Conservation (phyloP, 2,329 filamentous ascomycete genomes). For the Talaromyces sp. region DNA sequence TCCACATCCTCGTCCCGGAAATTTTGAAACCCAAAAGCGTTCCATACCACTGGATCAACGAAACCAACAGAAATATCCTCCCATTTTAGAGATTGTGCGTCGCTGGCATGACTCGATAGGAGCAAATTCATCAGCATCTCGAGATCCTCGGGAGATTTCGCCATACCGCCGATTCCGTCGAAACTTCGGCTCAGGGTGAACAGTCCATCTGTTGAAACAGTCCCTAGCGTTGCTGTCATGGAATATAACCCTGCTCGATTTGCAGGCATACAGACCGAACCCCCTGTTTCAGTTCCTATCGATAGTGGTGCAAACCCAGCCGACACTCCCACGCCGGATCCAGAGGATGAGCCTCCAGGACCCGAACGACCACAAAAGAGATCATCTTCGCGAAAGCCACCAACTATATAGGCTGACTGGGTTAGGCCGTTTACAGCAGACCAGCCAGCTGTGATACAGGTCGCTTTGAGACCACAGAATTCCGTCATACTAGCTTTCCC, state of each 20-base stretch:
- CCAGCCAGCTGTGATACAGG: conserved; percentile 20
- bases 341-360: conserved; percentile 31
- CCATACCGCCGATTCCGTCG: conserved; percentile 8
- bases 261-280: conserved; percentile 29
- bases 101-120: not conserved
- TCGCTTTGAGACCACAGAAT: conserved; percentile 11
- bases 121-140: conserved; percentile 5
- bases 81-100: not conserved
- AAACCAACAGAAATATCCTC: conserved; percentile 4
- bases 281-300: conserved; percentile 32
- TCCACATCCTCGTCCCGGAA: conserved; percentile 1
- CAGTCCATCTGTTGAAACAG: conserved; percentile 27
- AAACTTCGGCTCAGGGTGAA: conserved; percentile 21
- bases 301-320: conserved; percentile 30
- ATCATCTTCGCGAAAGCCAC: conserved; percentile 21
- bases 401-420: conserved; percentile 24
- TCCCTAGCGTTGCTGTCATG: conserved; percentile 29
- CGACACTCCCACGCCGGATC: conserved; percentile 29
- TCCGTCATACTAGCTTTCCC: conserved; percentile 31
- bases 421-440: conserved; percentile 25
- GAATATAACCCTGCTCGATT: conserved; percentile 29
- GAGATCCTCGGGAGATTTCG: conserved; percentile 6
- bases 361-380: conserved; percentile 21
- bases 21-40: conserved; percentile 9
- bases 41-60: conserved; percentile 8